Percentiles rank a stretch among this genome's conserved stretches.
These are phyloP conservation scores for Globisporangium viniferum DNA, from an alignment of 352 stramenopile species.

Conservation along the genomic window DNA sequence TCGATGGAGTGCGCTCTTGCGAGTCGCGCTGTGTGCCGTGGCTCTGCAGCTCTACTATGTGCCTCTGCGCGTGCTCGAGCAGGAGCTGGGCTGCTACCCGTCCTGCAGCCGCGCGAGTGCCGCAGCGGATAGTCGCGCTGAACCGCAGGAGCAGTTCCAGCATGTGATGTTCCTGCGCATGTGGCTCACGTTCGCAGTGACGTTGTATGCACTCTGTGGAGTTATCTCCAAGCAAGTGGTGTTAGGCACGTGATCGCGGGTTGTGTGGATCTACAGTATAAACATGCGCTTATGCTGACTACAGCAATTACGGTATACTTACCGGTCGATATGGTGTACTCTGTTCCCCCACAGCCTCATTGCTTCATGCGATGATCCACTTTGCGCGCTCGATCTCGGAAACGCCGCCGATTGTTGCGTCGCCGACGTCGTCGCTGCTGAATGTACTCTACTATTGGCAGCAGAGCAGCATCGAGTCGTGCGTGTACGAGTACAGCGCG, in stretches of 20 bases:
- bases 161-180: slow-evolving; percentile 17
- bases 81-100: slow-evolving; percentile 3
- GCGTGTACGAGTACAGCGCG: slow-evolving; percentile 25
- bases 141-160: slow-evolving; percentile 1
- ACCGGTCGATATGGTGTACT: background rate
- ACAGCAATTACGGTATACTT: background rate
- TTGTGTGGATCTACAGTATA: background rate
- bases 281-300: background rate
- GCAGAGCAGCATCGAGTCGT: slow-evolving; percentile 1
- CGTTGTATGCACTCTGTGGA: slow-evolving; percentile 12
- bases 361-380: slow-evolving; percentile 20
- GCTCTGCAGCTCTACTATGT: slow-evolving; percentile 15
- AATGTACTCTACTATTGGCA: slow-evolving; percentile 10
- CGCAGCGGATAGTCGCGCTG: background rate
- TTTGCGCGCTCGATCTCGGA: slow-evolving; percentile 13
- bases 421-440: background rate
- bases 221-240: slow-evolving; percentile 17
- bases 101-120: background rate
- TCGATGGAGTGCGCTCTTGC: slow-evolving; percentile 4
- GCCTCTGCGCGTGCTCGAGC: slow-evolving; percentile 11
- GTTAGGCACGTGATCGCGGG: slow-evolving; percentile 1
- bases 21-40: background rate
- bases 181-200: slow-evolving; percentile 19
- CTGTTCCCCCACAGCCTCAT: slow-evolving; percentile 4
- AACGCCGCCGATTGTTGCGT: slow-evolving; percentile 6